Evolutionary conservation across 140 eudicot genomes (phyloP).

Genomic region (Flaveria floridana): DNA sequence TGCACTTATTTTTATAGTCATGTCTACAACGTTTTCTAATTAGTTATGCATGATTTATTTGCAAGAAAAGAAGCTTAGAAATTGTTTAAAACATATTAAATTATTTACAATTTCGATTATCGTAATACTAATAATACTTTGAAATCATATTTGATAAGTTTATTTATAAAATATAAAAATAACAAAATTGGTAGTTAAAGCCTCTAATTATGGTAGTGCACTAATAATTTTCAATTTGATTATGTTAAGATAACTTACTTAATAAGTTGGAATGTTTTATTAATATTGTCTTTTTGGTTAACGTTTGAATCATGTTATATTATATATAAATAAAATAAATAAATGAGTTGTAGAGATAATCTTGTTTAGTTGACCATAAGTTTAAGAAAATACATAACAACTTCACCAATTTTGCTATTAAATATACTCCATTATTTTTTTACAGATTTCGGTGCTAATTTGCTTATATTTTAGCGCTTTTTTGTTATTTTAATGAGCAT

Average conservation of each 20-base stretch:
- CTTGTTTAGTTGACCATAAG: slow-evolving; percentile 27
- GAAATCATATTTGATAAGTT: background rate
- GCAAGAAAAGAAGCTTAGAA: background rate
- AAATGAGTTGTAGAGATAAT: slow-evolving; percentile 34
- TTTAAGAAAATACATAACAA: slow-evolving; percentile 18
- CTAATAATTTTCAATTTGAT: background rate
- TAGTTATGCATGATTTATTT: too few species aligned
- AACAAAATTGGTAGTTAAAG: slow-evolving; percentile 1
- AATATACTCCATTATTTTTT: slow-evolving; percentile 5
- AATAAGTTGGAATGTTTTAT: background rate
- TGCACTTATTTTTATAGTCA: too few species aligned
- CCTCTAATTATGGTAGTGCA: slow-evolving; percentile 9
- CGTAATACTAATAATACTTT: background rate
- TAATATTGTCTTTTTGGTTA: slow-evolving; percentile 12
- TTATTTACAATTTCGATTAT: too few species aligned
- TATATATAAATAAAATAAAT: background rate
- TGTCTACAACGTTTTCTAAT: too few species aligned
- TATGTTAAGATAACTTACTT: slow-evolving; percentile 18
- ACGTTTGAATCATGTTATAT: background rate
- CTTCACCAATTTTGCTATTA: slow-evolving; percentile 20
- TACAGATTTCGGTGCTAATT: slow-evolving; percentile 3
- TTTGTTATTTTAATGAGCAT: background rate
- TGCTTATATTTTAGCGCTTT: too few species aligned
- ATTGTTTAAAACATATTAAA: background rate
- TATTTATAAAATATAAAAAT: background rate